phyloP scores from a whole-genome alignment of 345 rosid genomes.

The Trapa incisa region DNA sequence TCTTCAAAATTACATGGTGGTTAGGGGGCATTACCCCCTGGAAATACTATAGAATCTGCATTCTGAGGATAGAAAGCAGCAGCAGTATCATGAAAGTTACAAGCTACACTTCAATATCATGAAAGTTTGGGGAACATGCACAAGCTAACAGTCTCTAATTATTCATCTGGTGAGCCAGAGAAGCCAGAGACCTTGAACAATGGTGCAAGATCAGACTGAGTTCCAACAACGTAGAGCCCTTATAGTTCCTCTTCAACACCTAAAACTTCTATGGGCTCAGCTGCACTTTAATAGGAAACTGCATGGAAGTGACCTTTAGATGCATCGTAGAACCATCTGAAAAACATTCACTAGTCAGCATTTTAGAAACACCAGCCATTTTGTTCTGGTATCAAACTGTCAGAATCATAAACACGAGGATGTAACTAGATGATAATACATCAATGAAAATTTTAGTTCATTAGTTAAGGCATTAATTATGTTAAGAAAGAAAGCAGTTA shows the following conservation, averaged over 20 bases:
- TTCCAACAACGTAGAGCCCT: not conserved
- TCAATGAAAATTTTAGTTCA: not conserved
- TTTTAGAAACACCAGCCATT: not conserved
- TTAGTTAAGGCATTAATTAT: not conserved
- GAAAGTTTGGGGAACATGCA: not conserved
- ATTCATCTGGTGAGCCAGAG: too few relatives aligned
- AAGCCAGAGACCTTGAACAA: too few relatives aligned
- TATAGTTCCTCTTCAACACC: not conserved
- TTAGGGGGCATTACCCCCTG: too few relatives aligned
- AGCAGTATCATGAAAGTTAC: not conserved
- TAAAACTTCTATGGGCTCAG: not conserved
- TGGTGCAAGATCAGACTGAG: not conserved
- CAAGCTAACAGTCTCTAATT: too few relatives aligned
- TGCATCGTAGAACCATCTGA: slow-evolving; percentile 65
- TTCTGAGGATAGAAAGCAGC: not conserved
- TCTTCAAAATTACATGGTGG: too few relatives aligned
- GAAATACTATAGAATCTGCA: too few relatives aligned
- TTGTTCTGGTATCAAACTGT: not conserved
- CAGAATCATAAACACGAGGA: not conserved
- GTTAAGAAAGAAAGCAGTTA: not conserved
- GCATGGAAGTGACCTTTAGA: slow-evolving; percentile 43
- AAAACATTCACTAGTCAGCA: not conserved
- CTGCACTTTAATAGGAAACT: slow-evolving; percentile 23
- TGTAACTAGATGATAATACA: not conserved
- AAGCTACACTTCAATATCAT: not conserved